phyloP scores from a whole-genome alignment of 2,329 filamentous ascomycete genomes.

The Arthrobotrys conoides region DNA sequence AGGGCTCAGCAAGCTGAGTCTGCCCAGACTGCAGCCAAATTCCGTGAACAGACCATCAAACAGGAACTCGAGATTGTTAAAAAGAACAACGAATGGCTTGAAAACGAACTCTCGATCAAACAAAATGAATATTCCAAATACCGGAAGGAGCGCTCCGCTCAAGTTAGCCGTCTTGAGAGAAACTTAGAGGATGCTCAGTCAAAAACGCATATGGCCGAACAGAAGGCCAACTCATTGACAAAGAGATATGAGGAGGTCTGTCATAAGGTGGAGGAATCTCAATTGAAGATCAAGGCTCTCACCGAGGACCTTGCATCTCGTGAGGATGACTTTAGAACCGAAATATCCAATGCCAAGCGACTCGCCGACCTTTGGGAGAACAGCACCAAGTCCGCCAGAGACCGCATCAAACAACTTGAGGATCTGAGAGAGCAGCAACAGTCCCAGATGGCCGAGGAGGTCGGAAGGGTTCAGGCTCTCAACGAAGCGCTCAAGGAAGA shows the following conservation, averaged over 20 bases:
- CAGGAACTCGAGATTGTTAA: conserved; percentile 91
- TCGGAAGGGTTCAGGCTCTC: conserved; percentile 71
- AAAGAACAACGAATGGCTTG: conserved; percentile 93
- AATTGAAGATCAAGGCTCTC: conserved; percentile 85
- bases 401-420: conserved; percentile 72
- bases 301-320: conserved; percentile 84
- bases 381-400: conserved; percentile 78
- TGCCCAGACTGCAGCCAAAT: conserved; percentile 83
- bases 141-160: conserved; percentile 92
- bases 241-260: conserved; percentile 86
- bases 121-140: conserved; percentile 87
- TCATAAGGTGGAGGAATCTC: conserved; percentile 86
- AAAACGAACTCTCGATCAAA: conserved; percentile 91
- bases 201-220: conserved; percentile 71
- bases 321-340: conserved; percentile 88
- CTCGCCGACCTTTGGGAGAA: conserved; percentile 86
- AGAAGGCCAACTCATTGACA: conserved; percentile 74
- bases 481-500: conserved; percentile 74
- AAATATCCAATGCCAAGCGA: conserved; percentile 84
- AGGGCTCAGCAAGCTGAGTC: conserved; percentile 85
- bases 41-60: conserved; percentile 88
- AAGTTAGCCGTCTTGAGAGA: conserved; percentile 88
- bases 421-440: conserved; percentile 69
- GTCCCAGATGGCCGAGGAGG: conserved; percentile 73
- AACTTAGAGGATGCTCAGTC: conserved; percentile 87